Base-by-base conservation (phyloP, 257 asterid species). In the Fraxinus anomala region DNA sequence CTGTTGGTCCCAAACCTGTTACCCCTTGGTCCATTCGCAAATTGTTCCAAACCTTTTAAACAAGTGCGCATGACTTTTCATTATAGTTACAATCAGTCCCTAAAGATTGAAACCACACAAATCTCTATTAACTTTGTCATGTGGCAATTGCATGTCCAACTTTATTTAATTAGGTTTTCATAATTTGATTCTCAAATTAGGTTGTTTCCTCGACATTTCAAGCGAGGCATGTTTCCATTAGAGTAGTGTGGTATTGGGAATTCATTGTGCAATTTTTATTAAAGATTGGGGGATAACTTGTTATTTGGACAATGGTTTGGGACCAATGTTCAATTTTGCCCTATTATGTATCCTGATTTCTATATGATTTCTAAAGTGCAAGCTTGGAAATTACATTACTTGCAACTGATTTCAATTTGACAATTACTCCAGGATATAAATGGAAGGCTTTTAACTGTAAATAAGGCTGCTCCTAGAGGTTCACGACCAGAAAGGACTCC, bases 401-500 rank as follows among this genome's bases (percentile, higher is more conserved):
- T 61, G 30, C 68, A 61, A 24, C 30, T 61, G 33, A 61, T 21
- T 21, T 61, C 16, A 21, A 16, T 23, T 61, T 24, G 68, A 12
- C 33, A 24, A 11, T 21, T 40, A 51, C 76, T 72, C 12, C 84
- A 93, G 97, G 98, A 91, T 76, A 14, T 90, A 28, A 75, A 82
- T 36, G 98, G 98, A 73, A 88, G 98, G 85, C 76, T 86, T 56
- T 77, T 93, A 83, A 90, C 94, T 3, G 98, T 93, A 24, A 93
- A 91, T 76, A 90, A 88, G 85, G 98, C 98, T 42, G 89, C 94
- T 76, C 94, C 92, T 21, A 86, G 85, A 84, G 98, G 97, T 40
- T 76, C 92, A 76, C 88, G 79, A 47, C 90, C 93, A 24, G 98
- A 87, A 76, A 91, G 91, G 69, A 16, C 82, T 36, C 87, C 92